These are phyloP conservation scores for Zoysia japonica DNA, from an alignment of 176 grass and related monocot genomes.

Conservation along the genomic window DNA sequence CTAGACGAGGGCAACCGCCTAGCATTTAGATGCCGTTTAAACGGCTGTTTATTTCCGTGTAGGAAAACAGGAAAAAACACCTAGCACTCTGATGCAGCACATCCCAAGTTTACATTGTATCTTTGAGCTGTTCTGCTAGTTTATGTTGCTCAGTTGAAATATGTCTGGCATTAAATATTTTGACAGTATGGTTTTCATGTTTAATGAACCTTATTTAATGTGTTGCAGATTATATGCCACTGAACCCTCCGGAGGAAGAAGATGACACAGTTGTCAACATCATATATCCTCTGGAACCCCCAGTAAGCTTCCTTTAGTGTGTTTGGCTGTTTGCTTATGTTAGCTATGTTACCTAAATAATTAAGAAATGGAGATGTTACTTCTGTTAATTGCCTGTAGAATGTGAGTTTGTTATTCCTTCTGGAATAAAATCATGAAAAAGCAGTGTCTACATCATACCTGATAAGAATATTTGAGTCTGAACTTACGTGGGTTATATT, in stretches of 20 bases:
- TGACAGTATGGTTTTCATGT: neutral
- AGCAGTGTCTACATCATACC: neutral
- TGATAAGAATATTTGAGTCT: neutral
- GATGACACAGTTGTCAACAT: constrained; percentile 78
- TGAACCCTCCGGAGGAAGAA: constrained; percentile 81
- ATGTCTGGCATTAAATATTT: constrained; percentile 5
- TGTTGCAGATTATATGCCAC: constrained; percentile 73
- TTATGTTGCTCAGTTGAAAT: constrained; percentile 21
- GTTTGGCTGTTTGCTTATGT: neutral
- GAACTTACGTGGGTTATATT: neutral
- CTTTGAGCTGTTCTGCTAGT: neutral
- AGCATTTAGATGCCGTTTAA: too few relatives aligned
- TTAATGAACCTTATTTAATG: neutral
- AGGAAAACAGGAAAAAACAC: too few relatives aligned
- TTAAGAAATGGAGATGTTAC: neutral
- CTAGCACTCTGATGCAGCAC: neutral
- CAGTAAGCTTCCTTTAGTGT: constrained; percentile 48
- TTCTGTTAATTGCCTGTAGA: neutral
- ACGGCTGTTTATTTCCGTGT: too few relatives aligned
- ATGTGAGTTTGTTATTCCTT: neutral
- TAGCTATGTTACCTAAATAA: constrained; percentile 1
- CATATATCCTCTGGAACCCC: constrained; percentile 81
- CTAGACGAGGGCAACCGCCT: too few relatives aligned
- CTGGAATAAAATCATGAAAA: neutral
- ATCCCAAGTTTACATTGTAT: neutral